Conservation (phyloP, 2,329 filamentous ascomycete genomes). For the Aspergillus ibericus region DNA sequence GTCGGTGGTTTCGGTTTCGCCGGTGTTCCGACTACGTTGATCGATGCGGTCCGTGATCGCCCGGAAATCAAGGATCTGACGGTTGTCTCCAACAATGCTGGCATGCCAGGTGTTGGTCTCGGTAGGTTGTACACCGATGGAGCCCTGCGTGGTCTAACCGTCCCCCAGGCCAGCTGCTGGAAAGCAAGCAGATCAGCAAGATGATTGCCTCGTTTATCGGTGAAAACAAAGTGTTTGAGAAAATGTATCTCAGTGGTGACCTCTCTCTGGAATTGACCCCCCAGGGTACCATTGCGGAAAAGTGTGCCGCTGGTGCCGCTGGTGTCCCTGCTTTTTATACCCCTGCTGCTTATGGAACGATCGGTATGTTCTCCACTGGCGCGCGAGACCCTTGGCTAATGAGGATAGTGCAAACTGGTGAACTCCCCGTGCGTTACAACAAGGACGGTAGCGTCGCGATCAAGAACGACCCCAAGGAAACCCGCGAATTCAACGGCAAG, state of each 20-base stretch:
- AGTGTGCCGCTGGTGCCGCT: slow-evolving; percentile 79
- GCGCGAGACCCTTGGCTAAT: slow-evolving; percentile 44
- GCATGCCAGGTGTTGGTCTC: slow-evolving; percentile 69
- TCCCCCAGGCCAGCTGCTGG: slow-evolving; percentile 62
- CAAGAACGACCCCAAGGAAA: slow-evolving; percentile 67
- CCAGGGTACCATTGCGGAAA: slow-evolving; percentile 84
- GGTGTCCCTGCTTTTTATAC: slow-evolving; percentile 88
- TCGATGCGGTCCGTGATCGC: slow-evolving; percentile 64
- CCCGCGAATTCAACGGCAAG: slow-evolving; percentile 70
- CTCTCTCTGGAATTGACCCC: slow-evolving; percentile 86
- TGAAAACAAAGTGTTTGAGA: slow-evolving; percentile 82
- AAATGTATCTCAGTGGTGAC: slow-evolving; percentile 81
- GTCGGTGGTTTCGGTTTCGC: slow-evolving; percentile 80
- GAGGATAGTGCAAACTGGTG: slow-evolving; percentile 47
- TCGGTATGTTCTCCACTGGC: slow-evolving; percentile 42
- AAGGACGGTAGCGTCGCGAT: slow-evolving; percentile 76
- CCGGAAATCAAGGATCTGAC: slow-evolving; percentile 63
- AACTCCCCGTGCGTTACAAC: slow-evolving; percentile 73
- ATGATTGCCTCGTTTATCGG: slow-evolving; percentile 77
- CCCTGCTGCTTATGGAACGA: slow-evolving; percentile 75
- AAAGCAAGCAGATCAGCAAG: slow-evolving; percentile 70
- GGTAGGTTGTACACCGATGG: slow-evolving; percentile 45
- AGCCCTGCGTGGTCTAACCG: not conserved
- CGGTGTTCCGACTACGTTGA: slow-evolving; percentile 52
- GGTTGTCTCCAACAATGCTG: slow-evolving; percentile 80